Evolutionary conservation across 495 filamentous ascomycete species (phyloP), one percentile per base, ranked within the genome.

Genomic region (Poronia punctata): DNA sequence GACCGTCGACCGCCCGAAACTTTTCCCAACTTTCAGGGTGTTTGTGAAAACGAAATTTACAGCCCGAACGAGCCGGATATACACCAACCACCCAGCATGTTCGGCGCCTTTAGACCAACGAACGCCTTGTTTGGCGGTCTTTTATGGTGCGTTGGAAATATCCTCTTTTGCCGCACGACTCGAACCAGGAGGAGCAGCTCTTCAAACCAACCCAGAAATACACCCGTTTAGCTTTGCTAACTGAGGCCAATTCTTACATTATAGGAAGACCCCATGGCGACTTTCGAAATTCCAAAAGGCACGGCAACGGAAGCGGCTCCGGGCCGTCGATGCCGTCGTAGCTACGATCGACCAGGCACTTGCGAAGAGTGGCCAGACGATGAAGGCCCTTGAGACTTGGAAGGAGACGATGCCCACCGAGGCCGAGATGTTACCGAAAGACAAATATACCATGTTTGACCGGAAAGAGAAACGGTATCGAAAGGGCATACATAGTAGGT

Each of bases 361-460:
- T 12, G 64, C 72, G 17, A 85, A 82, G 57, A 70, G 82, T 52
- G 79, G 82, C 36, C 64, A 80, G 57, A 78, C 64, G 3, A 67
- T 84, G 24, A 84, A 83, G 60, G 71, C 82, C 21, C 66, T 98
- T 40, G 79, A 88, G 62, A 70, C 79, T 49, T 98, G 92, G 92
- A 94, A 87, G 66, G 70, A 66, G 37, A 87, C 94, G 66, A 98
- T 98, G 92, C 92, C 92, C 15, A 84, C 78, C 20, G 92, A 98
- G 75, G 76, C 78, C 60, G 88, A 97, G 72, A 98, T 98, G 92
- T 60, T 93, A 59, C 81, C 92, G 30, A 83, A 79, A 63, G 92
- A 98, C 65, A 98, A 98, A 64, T 98, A 98, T 68, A 95, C 89
- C 15, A 81, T 98, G 46, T 98, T 97, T 67, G 88, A 93, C 65